Conservation (phyloP, 169 alveolate genomes). For the Babesia bigemina region DNA sequence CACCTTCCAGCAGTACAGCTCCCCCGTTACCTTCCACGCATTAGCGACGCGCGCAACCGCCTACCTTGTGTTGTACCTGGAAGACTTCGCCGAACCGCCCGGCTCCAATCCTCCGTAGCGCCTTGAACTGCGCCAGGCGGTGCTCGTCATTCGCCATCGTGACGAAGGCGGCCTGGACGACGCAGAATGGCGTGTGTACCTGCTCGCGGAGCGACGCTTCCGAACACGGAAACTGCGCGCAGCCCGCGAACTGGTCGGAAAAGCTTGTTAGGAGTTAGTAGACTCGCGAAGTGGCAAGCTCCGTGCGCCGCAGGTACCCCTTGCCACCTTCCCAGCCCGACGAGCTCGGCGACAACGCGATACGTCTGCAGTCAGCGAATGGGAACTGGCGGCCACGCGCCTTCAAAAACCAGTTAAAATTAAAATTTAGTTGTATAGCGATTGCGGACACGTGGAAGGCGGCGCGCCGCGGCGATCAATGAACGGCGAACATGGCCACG, state of each 20-base stretch:
- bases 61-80: slow-evolving; percentile 85
- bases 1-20: slow-evolving; percentile 93
- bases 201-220: neutral
- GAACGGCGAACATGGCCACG: slow-evolving; percentile 38
- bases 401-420: neutral
- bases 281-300: neutral
- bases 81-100: slow-evolving; percentile 91
- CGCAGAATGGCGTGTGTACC: slow-evolving; percentile 10
- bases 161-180: neutral
- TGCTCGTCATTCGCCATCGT: slow-evolving; percentile 70
- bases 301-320: neutral
- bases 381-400: neutral
- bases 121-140: slow-evolving; percentile 80
- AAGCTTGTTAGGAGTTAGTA: neutral
- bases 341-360: slow-evolving; percentile 14
- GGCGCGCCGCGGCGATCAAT: neutral
- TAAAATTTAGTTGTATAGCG: neutral
- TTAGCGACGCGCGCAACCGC: neutral
- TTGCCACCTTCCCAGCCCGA: slow-evolving; percentile 12
- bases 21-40: slow-evolving; percentile 66
- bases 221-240: neutral
- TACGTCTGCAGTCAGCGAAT: neutral
- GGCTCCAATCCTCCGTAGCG: slow-evolving; percentile 82
- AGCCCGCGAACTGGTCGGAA: neutral
- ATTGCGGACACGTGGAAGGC: neutral